Conservation (phyloP, 2,329 filamentous ascomycete species). For the Fusarium sacchari region DNA sequence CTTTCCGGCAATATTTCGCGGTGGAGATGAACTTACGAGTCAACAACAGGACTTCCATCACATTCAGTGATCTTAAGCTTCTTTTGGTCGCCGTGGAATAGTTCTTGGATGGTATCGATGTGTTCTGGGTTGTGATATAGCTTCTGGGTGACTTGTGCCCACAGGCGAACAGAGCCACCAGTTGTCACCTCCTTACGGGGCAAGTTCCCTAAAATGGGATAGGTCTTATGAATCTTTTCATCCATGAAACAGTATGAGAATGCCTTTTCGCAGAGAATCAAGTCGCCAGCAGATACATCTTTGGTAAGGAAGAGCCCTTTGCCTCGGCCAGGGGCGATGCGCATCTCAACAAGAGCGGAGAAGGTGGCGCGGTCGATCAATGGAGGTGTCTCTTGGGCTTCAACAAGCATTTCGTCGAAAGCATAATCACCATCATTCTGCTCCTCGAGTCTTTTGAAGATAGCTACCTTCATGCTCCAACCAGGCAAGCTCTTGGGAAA, state of each 20-base stretch:
- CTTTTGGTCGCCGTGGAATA: conserved; percentile 54
- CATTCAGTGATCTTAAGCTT: conserved; percentile 11
- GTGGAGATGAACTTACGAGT: conserved; percentile 51
- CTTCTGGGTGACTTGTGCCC: conserved; percentile 56
- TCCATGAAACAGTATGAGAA: conserved; percentile 54
- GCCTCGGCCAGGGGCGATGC: conserved; percentile 53
- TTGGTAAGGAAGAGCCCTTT: conserved; percentile 62
- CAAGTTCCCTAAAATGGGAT: conserved; percentile 49
- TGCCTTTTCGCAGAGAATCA: conserved; percentile 67
- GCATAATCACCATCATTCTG: conserved; percentile 50
- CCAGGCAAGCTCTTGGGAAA: conserved; percentile 48
- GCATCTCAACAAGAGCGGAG: conserved; percentile 53
- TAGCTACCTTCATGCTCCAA: conserved; percentile 22
- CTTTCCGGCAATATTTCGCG: fast-evolving
- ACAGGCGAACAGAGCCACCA: conserved; percentile 54
- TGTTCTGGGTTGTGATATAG: conserved; percentile 52
- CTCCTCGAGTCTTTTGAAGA: conserved; percentile 50
- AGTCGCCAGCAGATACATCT: conserved; percentile 58
- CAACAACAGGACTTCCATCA: conserved; percentile 55
- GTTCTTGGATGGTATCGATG: conserved; percentile 31
- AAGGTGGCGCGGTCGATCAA: conserved; percentile 60
- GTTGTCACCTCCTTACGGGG: conserved; percentile 45
- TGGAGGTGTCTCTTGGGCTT: conserved; percentile 51
- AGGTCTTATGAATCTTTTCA: background rate
- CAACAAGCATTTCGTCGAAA: conserved; percentile 51